These are phyloP conservation scores for Fusarium cicatricum DNA, from an alignment of 2,329 filamentous ascomycete genomes.

Conservation along the genomic window DNA sequence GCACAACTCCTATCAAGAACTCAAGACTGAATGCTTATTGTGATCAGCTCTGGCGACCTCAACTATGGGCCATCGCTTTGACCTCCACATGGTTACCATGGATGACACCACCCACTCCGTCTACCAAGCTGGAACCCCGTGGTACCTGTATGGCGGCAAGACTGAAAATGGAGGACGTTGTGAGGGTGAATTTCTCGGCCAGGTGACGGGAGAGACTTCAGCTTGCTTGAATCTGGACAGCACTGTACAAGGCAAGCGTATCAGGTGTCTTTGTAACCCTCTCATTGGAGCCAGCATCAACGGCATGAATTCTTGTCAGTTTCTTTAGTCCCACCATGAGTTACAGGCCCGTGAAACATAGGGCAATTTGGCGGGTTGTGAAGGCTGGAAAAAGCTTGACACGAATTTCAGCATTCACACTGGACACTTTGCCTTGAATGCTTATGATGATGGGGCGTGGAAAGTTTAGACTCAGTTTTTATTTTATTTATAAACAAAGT, in stretches of 20 bases:
- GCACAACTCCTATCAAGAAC: neutral
- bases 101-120: conserved; percentile 20
- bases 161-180: conserved; percentile 8
- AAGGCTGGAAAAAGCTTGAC: no score
- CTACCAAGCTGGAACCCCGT: conserved; percentile 11
- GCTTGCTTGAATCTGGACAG: conserved; percentile 17
- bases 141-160: conserved; percentile 19
- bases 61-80: conserved; percentile 18
- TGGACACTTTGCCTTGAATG: no score
- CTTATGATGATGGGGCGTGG: no score
- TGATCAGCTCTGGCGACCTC: conserved; percentile 13
- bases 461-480: no score
- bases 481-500: no score
- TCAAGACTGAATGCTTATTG: neutral
- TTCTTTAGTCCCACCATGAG: neutral
- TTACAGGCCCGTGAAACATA: no score
- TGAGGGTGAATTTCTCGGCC: conserved; percentile 10
- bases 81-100: conserved; percentile 24
- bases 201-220: conserved; percentile 9
- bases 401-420: no score
- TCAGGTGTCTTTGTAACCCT: conserved; percentile 18
- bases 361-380: no score
- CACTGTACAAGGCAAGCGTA: conserved; percentile 17
- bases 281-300: conserved; percentile 7
- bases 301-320: conserved; percentile 18